Conservation (phyloP, 306 rosid species). For the Rosa chinensis region DNA sequence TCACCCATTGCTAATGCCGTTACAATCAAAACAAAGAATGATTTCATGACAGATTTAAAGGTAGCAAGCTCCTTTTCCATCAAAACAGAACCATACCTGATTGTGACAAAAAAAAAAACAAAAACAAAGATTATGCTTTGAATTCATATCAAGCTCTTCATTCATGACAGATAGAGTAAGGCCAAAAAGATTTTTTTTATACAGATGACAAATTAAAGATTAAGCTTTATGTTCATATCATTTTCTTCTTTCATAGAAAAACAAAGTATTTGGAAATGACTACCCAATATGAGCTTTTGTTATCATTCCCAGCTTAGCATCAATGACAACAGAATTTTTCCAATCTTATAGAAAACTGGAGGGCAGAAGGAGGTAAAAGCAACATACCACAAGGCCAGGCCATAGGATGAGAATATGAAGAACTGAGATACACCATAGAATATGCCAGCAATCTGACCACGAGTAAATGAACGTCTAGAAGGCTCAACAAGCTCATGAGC, state of each 20-base stretch:
- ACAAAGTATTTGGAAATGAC: background rate
- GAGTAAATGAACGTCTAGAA: constrained; percentile 65
- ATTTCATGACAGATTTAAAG: constrained; percentile 91
- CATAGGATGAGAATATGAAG: constrained; percentile 95
- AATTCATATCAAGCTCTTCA: background rate
- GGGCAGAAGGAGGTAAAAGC: constrained; percentile 13
- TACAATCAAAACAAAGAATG: constrained; percentile 87
- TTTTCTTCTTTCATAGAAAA: background rate
- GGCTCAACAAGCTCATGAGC: constrained; percentile 79
- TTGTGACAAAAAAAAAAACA: background rate
- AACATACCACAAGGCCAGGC: constrained; percentile 89
- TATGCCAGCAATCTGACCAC: constrained; percentile 93
- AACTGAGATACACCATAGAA: constrained; percentile 86
- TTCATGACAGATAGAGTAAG: background rate
- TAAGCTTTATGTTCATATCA: background rate
- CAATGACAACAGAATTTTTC: background rate
- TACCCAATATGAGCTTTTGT: background rate
- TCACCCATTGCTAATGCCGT: constrained; percentile 96
- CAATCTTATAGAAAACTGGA: background rate
- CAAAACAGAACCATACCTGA: constrained; percentile 94
- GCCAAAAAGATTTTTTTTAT: background rate
- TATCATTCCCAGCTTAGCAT: background rate
- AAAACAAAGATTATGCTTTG: constrained; percentile 8
- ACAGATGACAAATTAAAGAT: background rate
- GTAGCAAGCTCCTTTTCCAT: constrained; percentile 84